Evolutionary conservation across 768 basidiomycete species (phyloP), one percentile per base, ranked within the genome.

Genomic region (Psilocybe tampanensis): DNA sequence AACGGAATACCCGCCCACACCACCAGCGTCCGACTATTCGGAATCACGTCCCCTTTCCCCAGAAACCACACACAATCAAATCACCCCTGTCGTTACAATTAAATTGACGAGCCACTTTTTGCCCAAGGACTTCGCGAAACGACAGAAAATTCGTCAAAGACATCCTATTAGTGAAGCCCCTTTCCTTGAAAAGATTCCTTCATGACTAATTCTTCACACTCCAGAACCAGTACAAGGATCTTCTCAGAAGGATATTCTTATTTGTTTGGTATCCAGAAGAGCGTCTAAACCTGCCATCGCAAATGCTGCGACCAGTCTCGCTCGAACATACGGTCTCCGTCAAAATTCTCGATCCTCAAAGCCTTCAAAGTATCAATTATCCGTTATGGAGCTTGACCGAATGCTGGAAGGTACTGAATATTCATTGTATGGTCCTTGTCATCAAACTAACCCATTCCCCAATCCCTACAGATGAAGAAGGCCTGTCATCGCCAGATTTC

Each of bases 21-120:
- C 90, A n/a, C 91, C 90, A 2, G 74, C 81, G 17, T 92, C 90
- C 8, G 90, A 90, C 67, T 80, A 79, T 64, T 84, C 88, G 22
- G 83, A 81, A 22, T 89, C 89, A 11, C 77, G 85, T 55, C 77
- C 86, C 24, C 72, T 85, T 22, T 86, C 87, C 2, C 87, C 88
- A 9, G 77, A 72, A 51, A 58, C 66, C 26, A 56, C 55, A 24
- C 32, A 55, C 53, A 60, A 17, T 62, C 45, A 59, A 18, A 45
- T 55, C 45, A 58, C 66, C 5, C 62, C 67, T 26, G 47, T 61
- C 17, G 61, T 67, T 26, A 63, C 57, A 13, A 56, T 72, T 22
- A 19, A 55, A 19, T 51, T 70, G 22, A 41, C 65, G 17, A 62
- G 56, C 22, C 22, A 18, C 7, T 13, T 54, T 3, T 19, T 58